Evolutionary conservation across 495 filamentous ascomycete genomes (phyloP), one percentile per base, ranked within the genome.

Genomic region (Tuber microsphaerosporum): DNA sequence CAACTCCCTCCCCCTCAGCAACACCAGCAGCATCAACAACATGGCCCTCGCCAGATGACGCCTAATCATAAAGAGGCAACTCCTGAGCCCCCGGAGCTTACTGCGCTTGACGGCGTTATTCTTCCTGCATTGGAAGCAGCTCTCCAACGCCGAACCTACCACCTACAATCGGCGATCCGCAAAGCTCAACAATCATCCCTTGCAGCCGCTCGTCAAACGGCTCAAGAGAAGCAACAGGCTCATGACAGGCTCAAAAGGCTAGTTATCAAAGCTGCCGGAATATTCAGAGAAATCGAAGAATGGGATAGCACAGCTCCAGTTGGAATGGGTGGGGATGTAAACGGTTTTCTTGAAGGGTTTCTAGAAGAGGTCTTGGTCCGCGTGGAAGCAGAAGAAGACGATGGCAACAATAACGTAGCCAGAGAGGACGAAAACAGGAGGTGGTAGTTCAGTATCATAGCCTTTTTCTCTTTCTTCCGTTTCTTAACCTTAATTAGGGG

Each of bases 361-460:
- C 86, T 99, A 44, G 95, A 99, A 85, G 95, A 98, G 86, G 89
- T 98, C 22, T 87, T 99, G n/a, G 93, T 97, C 10, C 86, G 95
- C 46, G 91, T 98, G 45, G 94, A 97, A 83, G 91, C 92, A 12
- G 86, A 91, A 72, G 92, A 94, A 82, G 92, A 93, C 78, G 90
- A 90, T 61, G 88, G 77, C 20, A 75, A 75, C 46, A 77, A 77
- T 69, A 79, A 79, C 20, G 43, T 75, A 26, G 31, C 7, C 34
- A 79, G 77, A 70, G 70, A 74, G 61, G 76, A 78, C 19, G 77
- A 79, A 41, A 76, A 78, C n/a, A 73, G 44, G 26, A 73, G 78
- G 41, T 71, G 73, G 70, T 79, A 73, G 77, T 37, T 65, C 56
- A 31, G 26, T 65, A 65, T 65, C 56, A 65, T 31, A 65, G 26